A percentile compares a stretch with the other conserved stretches of the same genome.
phyloP scores from a whole-genome alignment of 2,329 filamentous ascomycete genomes.

The Cytospora piceicola region DNA sequence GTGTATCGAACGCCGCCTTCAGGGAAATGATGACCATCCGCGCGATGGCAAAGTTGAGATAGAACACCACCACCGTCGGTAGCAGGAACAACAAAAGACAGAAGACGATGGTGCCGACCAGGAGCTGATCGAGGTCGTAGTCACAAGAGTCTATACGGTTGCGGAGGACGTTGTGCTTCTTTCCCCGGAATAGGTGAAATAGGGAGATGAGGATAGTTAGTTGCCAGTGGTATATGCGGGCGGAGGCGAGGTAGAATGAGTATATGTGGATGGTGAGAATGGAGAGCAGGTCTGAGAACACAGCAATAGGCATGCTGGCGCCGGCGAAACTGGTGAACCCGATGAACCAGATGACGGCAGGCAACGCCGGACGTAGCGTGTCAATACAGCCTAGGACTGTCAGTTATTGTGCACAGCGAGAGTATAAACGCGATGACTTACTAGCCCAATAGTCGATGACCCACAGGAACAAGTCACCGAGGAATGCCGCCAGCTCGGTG shows the following conservation, averaged over 20 bases:
- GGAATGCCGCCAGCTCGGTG: constrained; percentile 87
- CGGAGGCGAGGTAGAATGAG: constrained; percentile 95
- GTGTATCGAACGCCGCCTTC: constrained; percentile 88
- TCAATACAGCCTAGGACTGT: constrained; percentile 69
- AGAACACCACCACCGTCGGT: constrained; percentile 94
- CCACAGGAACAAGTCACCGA: constrained; percentile 96
- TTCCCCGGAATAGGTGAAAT: constrained; percentile 98
- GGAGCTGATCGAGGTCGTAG: constrained; percentile 95
- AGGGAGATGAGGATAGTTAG: constrained; percentile 93
- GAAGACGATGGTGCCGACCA: constrained; percentile 95
- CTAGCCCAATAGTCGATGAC: constrained; percentile 98
- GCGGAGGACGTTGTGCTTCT: constrained; percentile 95
- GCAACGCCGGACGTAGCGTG: constrained; percentile 77
- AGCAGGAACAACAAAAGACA: constrained; percentile 93
- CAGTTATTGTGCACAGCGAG: constrained; percentile 26
- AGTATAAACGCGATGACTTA: constrained; percentile 46
- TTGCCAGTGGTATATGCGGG: constrained; percentile 98
- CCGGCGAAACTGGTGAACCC: constrained; percentile 94
- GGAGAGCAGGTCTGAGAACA: constrained; percentile 92
- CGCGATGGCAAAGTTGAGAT: constrained; percentile 91
- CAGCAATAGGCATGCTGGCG: constrained; percentile 93
- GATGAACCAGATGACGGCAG: constrained; percentile 86
- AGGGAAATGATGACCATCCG: constrained; percentile 93
- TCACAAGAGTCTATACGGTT: constrained; percentile 99
- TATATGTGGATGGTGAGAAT: constrained; percentile 94